phyloP scores from a whole-genome alignment of 257 asterid genomes.

The Anisodus tanguticus region DNA sequence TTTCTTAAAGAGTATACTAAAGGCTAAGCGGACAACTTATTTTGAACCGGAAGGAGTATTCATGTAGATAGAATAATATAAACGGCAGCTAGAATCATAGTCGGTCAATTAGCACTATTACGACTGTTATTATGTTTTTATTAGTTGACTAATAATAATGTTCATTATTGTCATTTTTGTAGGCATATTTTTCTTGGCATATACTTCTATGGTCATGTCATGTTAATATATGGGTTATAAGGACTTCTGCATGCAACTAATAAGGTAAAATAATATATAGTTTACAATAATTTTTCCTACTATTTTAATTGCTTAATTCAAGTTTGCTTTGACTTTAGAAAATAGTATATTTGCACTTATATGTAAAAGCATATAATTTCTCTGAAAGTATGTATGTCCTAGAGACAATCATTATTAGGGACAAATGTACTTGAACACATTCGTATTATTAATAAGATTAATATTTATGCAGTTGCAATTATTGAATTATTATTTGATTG shows the following conservation, averaged over 20 bases:
- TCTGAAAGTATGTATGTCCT: not conserved
- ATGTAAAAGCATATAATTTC: not conserved
- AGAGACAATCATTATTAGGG: no score
- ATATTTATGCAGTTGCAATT: no score
- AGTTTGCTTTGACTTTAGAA: not conserved
- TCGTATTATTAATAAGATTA: no score
- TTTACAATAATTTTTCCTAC: not conserved
- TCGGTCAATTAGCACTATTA: not conserved
- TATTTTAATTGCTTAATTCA: not conserved
- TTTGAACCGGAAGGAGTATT: no score
- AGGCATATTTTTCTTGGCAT: not conserved
- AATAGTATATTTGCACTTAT: not conserved
- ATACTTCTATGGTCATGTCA: not conserved
- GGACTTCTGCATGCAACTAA: not conserved
- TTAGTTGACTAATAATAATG: not conserved
- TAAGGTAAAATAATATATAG: not conserved
- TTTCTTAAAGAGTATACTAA: no score
- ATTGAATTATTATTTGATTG: no score
- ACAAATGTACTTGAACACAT: no score
- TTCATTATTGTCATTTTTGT: not conserved
- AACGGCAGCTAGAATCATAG: not conserved
- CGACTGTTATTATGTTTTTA: not conserved
- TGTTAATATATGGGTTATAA: not conserved
- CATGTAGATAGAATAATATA: not conserved
- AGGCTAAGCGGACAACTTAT: no score